phyloP scores from a whole-genome alignment of 192 early-diverging fungal species.

The Chytriomyces confervae region DNA sequence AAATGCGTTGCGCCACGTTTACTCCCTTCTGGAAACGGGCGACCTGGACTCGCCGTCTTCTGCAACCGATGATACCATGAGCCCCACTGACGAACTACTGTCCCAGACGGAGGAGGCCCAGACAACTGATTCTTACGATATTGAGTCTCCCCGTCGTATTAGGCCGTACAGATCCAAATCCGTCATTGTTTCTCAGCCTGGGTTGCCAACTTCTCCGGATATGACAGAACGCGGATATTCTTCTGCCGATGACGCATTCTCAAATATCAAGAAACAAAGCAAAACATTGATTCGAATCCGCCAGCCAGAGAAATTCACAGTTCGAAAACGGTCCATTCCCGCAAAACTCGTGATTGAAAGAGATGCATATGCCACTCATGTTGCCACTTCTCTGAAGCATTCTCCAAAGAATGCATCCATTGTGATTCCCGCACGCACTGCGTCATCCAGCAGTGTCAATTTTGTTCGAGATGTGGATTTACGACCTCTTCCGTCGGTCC shows the following conservation, averaged over 20 bases:
- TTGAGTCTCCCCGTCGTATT: background rate
- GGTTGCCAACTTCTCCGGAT: background rate
- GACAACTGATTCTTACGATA: background rate
- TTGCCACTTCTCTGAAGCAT: background rate
- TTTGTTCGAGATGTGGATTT: background rate
- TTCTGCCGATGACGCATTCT: slow-evolving; percentile 14
- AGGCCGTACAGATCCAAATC: background rate
- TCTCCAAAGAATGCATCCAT: background rate
- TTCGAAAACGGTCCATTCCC: background rate
- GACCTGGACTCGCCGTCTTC: background rate
- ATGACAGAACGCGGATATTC: slow-evolving; percentile 27
- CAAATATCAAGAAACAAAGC: slow-evolving; percentile 10
- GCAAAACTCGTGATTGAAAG: too few species aligned
- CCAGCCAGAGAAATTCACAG: background rate
- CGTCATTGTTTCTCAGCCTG: background rate
- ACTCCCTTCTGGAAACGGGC: slow-evolving; percentile 1
- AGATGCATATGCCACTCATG: too few species aligned
- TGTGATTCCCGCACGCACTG: background rate
- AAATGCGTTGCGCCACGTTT: slow-evolving; percentile 22
- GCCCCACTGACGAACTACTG: background rate
- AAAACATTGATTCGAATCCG: slow-evolving; percentile 3
- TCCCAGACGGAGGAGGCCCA: background rate
- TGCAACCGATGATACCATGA: background rate
- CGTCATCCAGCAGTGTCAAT: background rate
- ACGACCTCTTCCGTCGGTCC: too few species aligned